Conservation (phyloP, 257 asterid species). For the Plectranthus barbatus region DNA sequence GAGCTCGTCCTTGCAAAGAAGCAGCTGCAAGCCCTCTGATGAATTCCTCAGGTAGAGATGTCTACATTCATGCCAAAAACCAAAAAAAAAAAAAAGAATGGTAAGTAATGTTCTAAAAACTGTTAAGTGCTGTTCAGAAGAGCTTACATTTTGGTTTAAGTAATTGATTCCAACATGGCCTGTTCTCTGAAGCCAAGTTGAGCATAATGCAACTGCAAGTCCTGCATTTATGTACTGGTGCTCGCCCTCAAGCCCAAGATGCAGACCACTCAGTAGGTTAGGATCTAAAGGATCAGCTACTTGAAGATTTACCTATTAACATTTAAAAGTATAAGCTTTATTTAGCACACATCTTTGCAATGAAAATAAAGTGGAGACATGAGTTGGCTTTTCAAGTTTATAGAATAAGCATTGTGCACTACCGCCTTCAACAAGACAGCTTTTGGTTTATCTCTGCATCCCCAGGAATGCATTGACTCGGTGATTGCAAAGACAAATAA, state of each 20-base stretch:
- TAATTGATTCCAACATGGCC: conserved; percentile 73
- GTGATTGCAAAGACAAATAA: conserved; percentile 5
- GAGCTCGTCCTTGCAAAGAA: conserved; percentile 93
- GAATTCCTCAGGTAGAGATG: conserved; percentile 81
- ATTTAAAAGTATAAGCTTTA: conserved; percentile 16
- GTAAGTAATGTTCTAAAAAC: conserved; percentile 1
- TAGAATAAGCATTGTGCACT: neutral
- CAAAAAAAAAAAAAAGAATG: neutral
- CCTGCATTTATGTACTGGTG: conserved; percentile 95
- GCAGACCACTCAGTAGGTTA: conserved; percentile 45
- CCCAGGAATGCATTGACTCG: neutral
- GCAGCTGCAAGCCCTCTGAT: conserved; percentile 71
- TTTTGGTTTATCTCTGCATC: conserved; percentile 1
- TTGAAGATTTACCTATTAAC: conserved; percentile 70
- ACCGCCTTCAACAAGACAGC: neutral
- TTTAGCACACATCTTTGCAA: neutral
- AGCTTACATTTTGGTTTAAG: conserved; percentile 66
- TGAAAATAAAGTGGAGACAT: neutral
- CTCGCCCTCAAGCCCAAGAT: conserved; percentile 95
- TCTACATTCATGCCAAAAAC: conserved; percentile 29
- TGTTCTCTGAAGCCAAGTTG: conserved; percentile 89
- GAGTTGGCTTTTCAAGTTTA: neutral
- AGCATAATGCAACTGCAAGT: conserved; percentile 86
- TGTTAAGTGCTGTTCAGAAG: neutral
- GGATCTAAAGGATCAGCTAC: conserved; percentile 73